A percentile compares a stretch with the other conserved stretches of the same genome.
Evolutionary conservation across 305 asterid genomes (phyloP).

Genomic region (Withania somnifera): DNA sequence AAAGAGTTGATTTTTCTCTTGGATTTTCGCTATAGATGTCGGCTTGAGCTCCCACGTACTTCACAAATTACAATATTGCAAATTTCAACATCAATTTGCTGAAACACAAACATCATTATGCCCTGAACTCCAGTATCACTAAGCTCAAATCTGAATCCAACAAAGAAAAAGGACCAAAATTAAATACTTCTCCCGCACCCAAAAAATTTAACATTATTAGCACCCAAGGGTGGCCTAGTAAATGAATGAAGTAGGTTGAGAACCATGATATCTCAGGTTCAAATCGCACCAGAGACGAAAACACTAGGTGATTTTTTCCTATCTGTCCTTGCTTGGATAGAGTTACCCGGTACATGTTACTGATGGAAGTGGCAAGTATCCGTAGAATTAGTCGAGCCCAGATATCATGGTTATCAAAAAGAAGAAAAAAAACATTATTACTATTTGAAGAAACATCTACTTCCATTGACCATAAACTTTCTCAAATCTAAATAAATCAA

Average conservation of each 20-base stretch:
- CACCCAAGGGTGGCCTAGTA: too few species aligned
- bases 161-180: constrained; percentile 4
- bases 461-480: not conserved
- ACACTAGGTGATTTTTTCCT: too few species aligned
- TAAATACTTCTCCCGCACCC: not conserved
- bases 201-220: not conserved
- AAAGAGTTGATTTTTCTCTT: constrained; percentile 6
- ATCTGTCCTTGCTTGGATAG: too few species aligned
- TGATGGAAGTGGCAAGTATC: too few species aligned
- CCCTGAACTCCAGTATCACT: constrained; percentile 26
- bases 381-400: too few species aligned
- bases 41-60: constrained; percentile 5
- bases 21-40: not conserved
- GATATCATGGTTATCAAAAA: too few species aligned
- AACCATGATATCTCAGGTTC: too few species aligned
- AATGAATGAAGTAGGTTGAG: too few species aligned
- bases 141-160: constrained; percentile 23
- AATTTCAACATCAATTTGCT: constrained; percentile 14
- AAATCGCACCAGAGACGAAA: too few species aligned
- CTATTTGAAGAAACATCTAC: not conserved
- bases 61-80: constrained; percentile 10
- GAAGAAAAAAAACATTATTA: not conserved
- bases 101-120: constrained; percentile 5
- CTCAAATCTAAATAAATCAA: not conserved
- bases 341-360: too few species aligned